Base-by-base conservation (phyloP, 257 asterid genomes). In the Nicotiana obtusifolia region DNA sequence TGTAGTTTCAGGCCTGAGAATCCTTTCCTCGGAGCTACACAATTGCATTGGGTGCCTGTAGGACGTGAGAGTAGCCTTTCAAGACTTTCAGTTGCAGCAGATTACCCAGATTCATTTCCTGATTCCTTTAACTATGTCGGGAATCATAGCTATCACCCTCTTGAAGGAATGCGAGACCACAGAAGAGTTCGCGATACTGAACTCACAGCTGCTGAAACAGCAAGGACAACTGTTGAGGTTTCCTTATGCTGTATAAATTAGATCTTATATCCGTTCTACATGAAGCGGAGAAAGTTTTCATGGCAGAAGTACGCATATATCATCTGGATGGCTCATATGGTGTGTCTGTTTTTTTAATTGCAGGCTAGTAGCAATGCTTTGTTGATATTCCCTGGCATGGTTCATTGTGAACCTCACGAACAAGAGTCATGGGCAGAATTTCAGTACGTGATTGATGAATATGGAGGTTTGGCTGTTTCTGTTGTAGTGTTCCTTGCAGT, bases 201-300 rank as follows among this genome's bases (percentile, higher is more conserved):
- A 91, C 97, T 86, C 80, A 85, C 95, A 81, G 83, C 89, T 86
- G 92, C 97, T 84, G 95, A 93, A 88, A 88, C 88, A 49, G 93
- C 97, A 83, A 90, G 97, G 93, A 90, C 92, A 47, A 82, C 92
- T 62, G 90, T 93, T 76, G 95, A 93, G 97, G 97, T 93, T 67
- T 83, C 33, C 62, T 81, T 4, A 41, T 47, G n/a, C 69, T 44
- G 52, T 73, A 49, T 49, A 47, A 73, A 49, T 73, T 73, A 7
- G 62, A 73, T 73, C 35, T 22, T 73, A 28, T 57, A 57, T 49
- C 8, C 62, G 11, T 73, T 73, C 61, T 47, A 47, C 60, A 47
- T 73, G 78, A 73, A 47, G 61, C 8, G 15, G 49, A 44, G 37
- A 47, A 71, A 22, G 60, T 71, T 71, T 22, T 56, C 22, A 22